Evolutionary conservation across 768 basidiomycete genomes (phyloP), one percentile per base, ranked within the genome.

Genomic region (Chalciporus sphaerocephalus): DNA sequence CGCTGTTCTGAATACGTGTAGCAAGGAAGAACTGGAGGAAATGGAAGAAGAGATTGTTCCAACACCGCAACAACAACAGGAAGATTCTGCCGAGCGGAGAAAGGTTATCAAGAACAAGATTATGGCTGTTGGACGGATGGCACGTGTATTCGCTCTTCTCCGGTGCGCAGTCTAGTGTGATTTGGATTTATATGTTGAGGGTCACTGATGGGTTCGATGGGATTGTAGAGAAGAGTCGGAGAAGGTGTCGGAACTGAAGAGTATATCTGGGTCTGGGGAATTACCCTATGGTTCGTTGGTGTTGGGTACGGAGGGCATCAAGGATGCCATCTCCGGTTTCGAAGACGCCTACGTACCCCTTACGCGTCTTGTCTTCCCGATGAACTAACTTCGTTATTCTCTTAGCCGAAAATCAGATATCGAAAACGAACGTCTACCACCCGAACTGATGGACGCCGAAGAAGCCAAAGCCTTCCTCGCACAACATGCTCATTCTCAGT

Each of bases 21-120:
- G 87, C 42, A 91, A 94, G 67, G 94, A 97, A 62, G 96, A 98
- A 66, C 80, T 98, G 9, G 92, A 95, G 56, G 92, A 95, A 63
- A 78, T 76, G 28, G 73, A 81, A 48, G 63, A 74, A 30, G 73
- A 73, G 28, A 57, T 61, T 5, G 51, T 75, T 4, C 72, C 74
- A 22, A 7, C 15, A n/a, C 66, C 69, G 0, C 51, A 60, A 2
- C 46, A 64, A 17, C 54, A 58, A 4, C 65, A 67, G 15, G 74
- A 72, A 20, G 83, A 86, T 18, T 63, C 74, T 2, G 63, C 71
- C 5, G 92, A 95, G 64, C 84, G 92, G 45, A 78, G 92, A 58
- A 87, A 89, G 62, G 74, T 89, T 50, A 96, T 99, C 76, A 96
- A 94, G 73, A 95, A 89, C 74, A 99, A 98, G 78, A 98, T 99